A percentile compares a stretch with the other conserved stretches of the same genome.
These are phyloP conservation scores for Lactuca sativa DNA, from an alignment of 129 eudicot species.

Conservation along the genomic window DNA sequence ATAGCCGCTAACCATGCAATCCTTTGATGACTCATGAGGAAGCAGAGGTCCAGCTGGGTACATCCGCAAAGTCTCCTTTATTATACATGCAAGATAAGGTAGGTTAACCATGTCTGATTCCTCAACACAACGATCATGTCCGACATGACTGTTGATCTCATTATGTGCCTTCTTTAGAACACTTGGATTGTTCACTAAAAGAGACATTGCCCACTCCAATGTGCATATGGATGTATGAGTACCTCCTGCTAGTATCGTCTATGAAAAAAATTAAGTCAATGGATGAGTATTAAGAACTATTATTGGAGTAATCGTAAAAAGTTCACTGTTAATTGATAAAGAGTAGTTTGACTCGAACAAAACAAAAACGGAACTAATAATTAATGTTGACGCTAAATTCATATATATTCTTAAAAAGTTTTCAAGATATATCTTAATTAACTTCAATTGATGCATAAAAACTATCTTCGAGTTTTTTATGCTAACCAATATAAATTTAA, in stretches of 20 bases:
- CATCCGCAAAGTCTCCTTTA: slow-evolving; percentile 55
- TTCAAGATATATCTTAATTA: too few species aligned
- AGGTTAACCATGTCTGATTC: slow-evolving; percentile 46
- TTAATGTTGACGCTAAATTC: too few species aligned
- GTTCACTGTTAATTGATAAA: too few species aligned
- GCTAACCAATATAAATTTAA: too few species aligned
- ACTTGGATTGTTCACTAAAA: slow-evolving; percentile 42
- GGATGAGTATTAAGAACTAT: not conserved
- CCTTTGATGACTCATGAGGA: slow-evolving; percentile 54
- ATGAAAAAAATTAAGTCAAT: not conserved
- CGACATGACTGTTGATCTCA: slow-evolving; percentile 42
- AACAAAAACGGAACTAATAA: too few species aligned
- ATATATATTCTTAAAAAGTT: too few species aligned
- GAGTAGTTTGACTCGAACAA: too few species aligned
- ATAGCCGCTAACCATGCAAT: slow-evolving; percentile 38
- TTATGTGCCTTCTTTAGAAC: slow-evolving; percentile 38
- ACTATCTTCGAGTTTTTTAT: too few species aligned
- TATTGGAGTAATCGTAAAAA: too few species aligned
- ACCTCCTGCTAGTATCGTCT: slow-evolving; percentile 35
- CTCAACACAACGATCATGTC: slow-evolving; percentile 30
- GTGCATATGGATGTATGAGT: slow-evolving; percentile 40
- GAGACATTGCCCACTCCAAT: slow-evolving; percentile 56
- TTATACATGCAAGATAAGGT: slow-evolving; percentile 52
- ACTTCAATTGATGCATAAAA: too few species aligned
- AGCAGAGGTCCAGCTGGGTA: slow-evolving; percentile 46